Conservation (phyloP, 352 stramenopile species). For the Phytopythium sindhum region DNA sequence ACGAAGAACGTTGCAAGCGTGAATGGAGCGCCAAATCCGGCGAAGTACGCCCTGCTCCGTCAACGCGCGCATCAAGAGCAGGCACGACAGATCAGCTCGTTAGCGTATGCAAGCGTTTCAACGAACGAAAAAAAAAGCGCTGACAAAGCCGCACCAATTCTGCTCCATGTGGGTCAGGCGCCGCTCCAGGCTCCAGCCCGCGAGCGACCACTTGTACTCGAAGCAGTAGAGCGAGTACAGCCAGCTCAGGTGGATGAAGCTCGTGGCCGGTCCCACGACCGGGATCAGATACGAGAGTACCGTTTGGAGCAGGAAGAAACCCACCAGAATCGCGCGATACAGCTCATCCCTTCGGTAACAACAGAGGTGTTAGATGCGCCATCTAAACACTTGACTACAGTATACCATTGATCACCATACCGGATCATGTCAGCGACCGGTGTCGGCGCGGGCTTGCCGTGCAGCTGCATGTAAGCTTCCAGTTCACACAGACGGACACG, state of each 20-base stretch:
- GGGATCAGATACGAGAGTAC: conserved; percentile 82
- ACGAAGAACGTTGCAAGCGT: conserved; percentile 88
- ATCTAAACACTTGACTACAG: neutral
- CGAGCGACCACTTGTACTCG: conserved; percentile 89
- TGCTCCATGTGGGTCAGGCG: conserved; percentile 75
- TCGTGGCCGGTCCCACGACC: conserved; percentile 63
- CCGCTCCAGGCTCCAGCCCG: conserved; percentile 82
- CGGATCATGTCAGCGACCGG: conserved; percentile 85
- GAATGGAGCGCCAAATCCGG: conserved; percentile 83
- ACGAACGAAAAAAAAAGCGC: neutral
- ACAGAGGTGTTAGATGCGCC: neutral
- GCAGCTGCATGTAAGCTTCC: conserved; percentile 73
- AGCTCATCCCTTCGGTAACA: conserved; percentile 58
- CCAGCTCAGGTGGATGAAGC: conserved; percentile 86
- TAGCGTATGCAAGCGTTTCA: neutral
- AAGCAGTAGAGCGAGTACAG: conserved; percentile 90
- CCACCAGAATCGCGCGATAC: conserved; percentile 83
- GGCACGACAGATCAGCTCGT: neutral
- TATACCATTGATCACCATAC: conserved; percentile 23
- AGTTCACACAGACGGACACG: neutral
- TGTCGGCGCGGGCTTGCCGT: conserved; percentile 74
- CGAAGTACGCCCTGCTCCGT: conserved; percentile 69
- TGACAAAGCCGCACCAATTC: conserved; percentile 51
- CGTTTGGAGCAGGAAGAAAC: conserved; percentile 83
- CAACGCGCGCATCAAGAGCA: neutral